These are phyloP conservation scores for Microcera coccophila DNA, from an alignment of 2,329 filamentous ascomycete species.

Conservation along the genomic window DNA sequence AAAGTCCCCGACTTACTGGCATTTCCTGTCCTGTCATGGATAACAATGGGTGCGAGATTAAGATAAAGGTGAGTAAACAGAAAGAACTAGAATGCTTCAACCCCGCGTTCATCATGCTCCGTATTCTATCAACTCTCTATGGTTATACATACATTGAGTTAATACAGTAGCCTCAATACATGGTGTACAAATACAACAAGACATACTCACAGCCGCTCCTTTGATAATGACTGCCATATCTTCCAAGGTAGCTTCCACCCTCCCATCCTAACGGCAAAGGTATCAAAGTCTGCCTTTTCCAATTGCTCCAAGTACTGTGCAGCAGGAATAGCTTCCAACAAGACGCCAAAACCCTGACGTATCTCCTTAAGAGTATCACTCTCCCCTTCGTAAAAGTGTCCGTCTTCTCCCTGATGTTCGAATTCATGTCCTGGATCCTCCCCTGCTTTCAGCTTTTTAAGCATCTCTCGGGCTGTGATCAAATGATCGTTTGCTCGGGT, in stretches of 20 bases:
- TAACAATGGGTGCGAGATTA: no score
- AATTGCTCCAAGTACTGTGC: slow-evolving; percentile 73
- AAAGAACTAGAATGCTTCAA: no score
- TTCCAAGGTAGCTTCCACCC: slow-evolving; percentile 85
- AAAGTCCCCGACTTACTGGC: no score
- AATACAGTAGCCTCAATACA: no score
- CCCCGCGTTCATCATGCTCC: no score
- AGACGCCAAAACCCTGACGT: slow-evolving; percentile 67
- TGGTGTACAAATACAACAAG: no score
- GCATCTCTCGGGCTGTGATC: slow-evolving; percentile 89
- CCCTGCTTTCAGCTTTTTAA: slow-evolving; percentile 72
- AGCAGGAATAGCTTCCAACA: slow-evolving; percentile 76
- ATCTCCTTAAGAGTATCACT: slow-evolving; percentile 40
- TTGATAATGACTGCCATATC: slow-evolving; percentile 52
- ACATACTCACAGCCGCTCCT: slow-evolving; percentile 40
- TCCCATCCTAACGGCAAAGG: slow-evolving; percentile 59
- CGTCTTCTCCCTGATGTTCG: slow-evolving; percentile 78
- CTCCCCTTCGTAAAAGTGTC: slow-evolving; percentile 48
- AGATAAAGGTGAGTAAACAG: no score
- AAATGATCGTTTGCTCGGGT: slow-evolving; percentile 94
- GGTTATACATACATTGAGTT: no score
- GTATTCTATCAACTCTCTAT: no score
- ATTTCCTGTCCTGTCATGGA: no score
- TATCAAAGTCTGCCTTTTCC: slow-evolving; percentile 79
- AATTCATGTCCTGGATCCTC: slow-evolving; percentile 78